Evolutionary conservation across 257 asterid genomes (phyloP).

Genomic region (Pogostemon cablin): DNA sequence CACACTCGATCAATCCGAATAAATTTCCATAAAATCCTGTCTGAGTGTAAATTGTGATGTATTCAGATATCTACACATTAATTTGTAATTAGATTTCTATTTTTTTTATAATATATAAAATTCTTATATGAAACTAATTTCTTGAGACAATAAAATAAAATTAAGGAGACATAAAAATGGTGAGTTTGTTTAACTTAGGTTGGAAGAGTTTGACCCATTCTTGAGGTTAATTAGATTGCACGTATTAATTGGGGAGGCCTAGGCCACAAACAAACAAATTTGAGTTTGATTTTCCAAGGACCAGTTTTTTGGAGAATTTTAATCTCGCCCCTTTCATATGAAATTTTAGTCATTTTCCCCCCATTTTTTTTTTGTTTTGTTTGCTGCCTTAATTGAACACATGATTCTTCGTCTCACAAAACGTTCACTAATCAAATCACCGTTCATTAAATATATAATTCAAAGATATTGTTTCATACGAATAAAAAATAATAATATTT

Average conservation of each 20-base stretch:
- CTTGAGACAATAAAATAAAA: no score
- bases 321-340: conserved; percentile 26
- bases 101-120: no score
- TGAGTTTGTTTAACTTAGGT: no score
- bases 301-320: conserved; percentile 33
- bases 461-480: no score
- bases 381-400: no score
- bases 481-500: no score
- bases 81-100: no score
- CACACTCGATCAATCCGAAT: conserved; percentile 25
- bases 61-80: no score
- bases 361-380: neutral
- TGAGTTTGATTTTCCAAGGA: conserved; percentile 27
- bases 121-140: no score
- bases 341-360: conserved; percentile 21
- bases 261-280: conserved; percentile 26
- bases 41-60: no score
- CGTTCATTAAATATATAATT: no score
- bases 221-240: conserved; percentile 34
- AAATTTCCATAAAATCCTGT: neutral
- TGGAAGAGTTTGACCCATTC: conserved; percentile 38
- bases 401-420: conserved; percentile 20
- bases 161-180: no score
- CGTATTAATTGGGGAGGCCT: conserved; percentile 40
- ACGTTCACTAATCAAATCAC: neutral